Percentiles rank a stretch among this genome's conserved stretches.
These are phyloP conservation scores for Metschnikowia bowlesiae DNA, from an alignment of 805 yeast genomes.

Conservation along the genomic window DNA sequence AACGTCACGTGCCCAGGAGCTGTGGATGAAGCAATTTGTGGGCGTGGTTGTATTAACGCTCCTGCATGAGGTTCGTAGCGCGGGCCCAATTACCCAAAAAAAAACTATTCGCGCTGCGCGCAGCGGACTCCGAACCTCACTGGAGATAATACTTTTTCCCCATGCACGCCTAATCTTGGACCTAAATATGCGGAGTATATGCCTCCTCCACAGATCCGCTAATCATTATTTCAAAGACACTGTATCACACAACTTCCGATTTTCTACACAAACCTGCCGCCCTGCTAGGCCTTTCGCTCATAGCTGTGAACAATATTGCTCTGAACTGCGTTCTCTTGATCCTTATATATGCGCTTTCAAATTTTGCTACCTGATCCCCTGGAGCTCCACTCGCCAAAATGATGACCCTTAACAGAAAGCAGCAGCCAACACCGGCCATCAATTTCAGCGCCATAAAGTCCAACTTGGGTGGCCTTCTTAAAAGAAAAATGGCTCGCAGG, in stretches of 20 bases:
- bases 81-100: conserved; percentile 3
- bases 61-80: conserved; percentile 1
- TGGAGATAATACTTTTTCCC: not conserved
- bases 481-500: conserved; percentile 16
- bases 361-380: not conserved
- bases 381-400: conserved; percentile 4
- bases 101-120: conserved; percentile 1
- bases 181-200: conserved; percentile 4
- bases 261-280: not conserved
- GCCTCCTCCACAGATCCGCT: not conserved
- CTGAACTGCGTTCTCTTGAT: not conserved
- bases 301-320: not conserved
- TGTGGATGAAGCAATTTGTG: not conserved
- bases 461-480: conserved; percentile 18
- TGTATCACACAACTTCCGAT: not conserved
- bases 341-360: not conserved
- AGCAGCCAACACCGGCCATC: conserved; percentile 8
- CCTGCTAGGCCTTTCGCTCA: not conserved
- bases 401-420: conserved; percentile 16
- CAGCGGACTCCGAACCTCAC: not conserved
- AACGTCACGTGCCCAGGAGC: not conserved
- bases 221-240: not conserved
- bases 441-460: conserved; percentile 6
- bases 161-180: conserved; percentile 2
- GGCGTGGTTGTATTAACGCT: not conserved